These are phyloP conservation scores for Ceratocystiopsis sp. DNA, from an alignment of 2,329 filamentous ascomycete genomes.

Conservation along the genomic window DNA sequence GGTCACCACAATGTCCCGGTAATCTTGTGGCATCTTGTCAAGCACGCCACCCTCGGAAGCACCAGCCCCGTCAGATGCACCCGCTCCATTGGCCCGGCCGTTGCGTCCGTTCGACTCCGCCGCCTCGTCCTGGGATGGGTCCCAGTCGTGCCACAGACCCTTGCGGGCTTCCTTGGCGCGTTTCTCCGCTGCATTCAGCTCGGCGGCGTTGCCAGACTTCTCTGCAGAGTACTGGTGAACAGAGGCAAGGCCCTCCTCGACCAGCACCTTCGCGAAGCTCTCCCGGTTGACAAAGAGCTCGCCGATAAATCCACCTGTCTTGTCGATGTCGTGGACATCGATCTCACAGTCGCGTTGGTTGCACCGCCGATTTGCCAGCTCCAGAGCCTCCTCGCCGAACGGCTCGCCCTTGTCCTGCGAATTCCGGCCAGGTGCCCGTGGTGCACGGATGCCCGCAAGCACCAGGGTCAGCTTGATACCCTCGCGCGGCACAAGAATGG, in stretches of 20 bases:
- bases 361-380: conserved; percentile 74
- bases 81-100: conserved; percentile 23
- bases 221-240: conserved; percentile 94
- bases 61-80: conserved; percentile 24
- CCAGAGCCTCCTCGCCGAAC: conserved; percentile 86
- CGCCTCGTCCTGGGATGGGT: conserved; percentile 66
- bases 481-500: conserved; percentile 77
- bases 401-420: conserved; percentile 73
- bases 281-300: conserved; percentile 86
- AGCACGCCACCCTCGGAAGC: conserved; percentile 27
- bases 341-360: conserved; percentile 94
- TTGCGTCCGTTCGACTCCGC: conserved; percentile 17
- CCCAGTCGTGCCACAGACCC: conserved; percentile 86
- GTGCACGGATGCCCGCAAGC: conserved; percentile 79
- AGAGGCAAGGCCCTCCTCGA: conserved; percentile 84
- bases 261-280: conserved; percentile 81
- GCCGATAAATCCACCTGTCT: conserved; percentile 93
- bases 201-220: conserved; percentile 75
- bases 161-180: conserved; percentile 78
- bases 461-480: conserved; percentile 91
- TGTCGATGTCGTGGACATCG: conserved; percentile 87
- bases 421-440: conserved; percentile 62
- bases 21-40: conserved; percentile 59
- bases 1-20: conserved; percentile 85
- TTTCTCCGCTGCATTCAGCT: conserved; percentile 76